Evolutionary conservation across 768 basidiomycete species (phyloP).

Genomic region (Tephrocybe sp.): DNA sequence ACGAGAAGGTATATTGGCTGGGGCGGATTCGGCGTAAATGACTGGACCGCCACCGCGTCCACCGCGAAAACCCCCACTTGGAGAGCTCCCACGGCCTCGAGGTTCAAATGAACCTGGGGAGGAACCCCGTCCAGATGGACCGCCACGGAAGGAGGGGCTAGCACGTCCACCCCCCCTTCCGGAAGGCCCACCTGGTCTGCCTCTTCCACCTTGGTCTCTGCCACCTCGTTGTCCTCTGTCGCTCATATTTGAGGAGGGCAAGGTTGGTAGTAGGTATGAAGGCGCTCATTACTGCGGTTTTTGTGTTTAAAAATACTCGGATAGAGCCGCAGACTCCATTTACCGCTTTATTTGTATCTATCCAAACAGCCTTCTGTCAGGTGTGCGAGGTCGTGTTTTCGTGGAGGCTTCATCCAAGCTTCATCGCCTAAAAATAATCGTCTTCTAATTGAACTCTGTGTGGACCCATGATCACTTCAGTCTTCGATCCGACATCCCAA

Average conservation of each 20-base stretch:
- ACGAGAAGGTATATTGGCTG: slow-evolving; percentile 33
- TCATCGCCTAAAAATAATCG: too few relatives aligned
- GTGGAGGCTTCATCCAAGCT: too few relatives aligned
- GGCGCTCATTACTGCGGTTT: neutral
- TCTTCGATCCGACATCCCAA: too few relatives aligned
- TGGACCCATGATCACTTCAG: too few relatives aligned
- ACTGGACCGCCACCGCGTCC: slow-evolving; percentile 29
- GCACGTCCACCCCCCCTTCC: slow-evolving; percentile 21
- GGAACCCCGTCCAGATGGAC: slow-evolving; percentile 21
- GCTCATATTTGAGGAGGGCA: slow-evolving; percentile 19
- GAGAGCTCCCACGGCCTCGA: slow-evolving; percentile 20
- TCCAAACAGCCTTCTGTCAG: too few relatives aligned
- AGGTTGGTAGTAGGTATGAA: slow-evolving; percentile 15
- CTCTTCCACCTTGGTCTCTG: slow-evolving; percentile 12
- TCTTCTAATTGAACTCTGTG: too few relatives aligned
- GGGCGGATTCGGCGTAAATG: slow-evolving; percentile 36
- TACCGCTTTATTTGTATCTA: too few relatives aligned
- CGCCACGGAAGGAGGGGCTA: slow-evolving; percentile 22
- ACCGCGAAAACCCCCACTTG: slow-evolving; percentile 22
- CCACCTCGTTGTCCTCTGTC: slow-evolving; percentile 20
- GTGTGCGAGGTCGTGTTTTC: too few relatives aligned
- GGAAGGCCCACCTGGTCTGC: slow-evolving; percentile 13
- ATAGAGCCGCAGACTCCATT: neutral
- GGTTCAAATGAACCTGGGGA: slow-evolving; percentile 17
- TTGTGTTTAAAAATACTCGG: slow-evolving; percentile 5